These are phyloP conservation scores for Pseudozyma pruni DNA, from an alignment of 1,284 basidiomycete species.

Conservation along the genomic window DNA sequence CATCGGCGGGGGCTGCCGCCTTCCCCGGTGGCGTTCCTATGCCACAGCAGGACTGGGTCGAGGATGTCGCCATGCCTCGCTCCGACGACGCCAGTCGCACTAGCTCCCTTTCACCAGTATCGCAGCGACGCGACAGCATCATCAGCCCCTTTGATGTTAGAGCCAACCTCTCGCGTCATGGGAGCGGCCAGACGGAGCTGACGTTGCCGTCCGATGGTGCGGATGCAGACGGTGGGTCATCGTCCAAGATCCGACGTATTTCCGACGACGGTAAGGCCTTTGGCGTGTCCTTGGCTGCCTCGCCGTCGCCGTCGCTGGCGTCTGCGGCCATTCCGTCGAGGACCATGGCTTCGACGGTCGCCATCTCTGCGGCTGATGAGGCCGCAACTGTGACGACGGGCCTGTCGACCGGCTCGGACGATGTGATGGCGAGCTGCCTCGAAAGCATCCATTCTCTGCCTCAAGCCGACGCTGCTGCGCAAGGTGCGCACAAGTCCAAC, in stretches of 20 bases:
- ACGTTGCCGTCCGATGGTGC: slow-evolving; percentile 32
- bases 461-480: slow-evolving; percentile 5
- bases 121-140: slow-evolving; percentile 16
- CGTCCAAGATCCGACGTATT: slow-evolving; percentile 16
- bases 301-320: slow-evolving; percentile 12
- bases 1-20: slow-evolving; percentile 7
- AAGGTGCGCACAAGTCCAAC: slow-evolving; percentile 1
- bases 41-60: slow-evolving; percentile 11
- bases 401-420: slow-evolving; percentile 13
- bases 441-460: slow-evolving; percentile 42
- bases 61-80: slow-evolving; percentile 23
- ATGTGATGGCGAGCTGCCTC: slow-evolving; percentile 35
- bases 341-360: slow-evolving; percentile 1
- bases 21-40: slow-evolving; percentile 18
- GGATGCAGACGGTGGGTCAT: slow-evolving; percentile 12
- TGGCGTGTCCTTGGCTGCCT: background rate
- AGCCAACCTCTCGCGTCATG: slow-evolving; percentile 28
- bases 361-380: background rate
- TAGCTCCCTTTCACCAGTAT: slow-evolving; percentile 19
- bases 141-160: slow-evolving; percentile 17
- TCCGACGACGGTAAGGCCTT: background rate
- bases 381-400: background rate
- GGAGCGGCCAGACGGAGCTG: slow-evolving; percentile 41
- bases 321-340: slow-evolving; percentile 18
- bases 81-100: slow-evolving; percentile 15